Conservation (phyloP, 1,284 basidiomycete species). For the Cutaneotrichosporon mucoides region DNA sequence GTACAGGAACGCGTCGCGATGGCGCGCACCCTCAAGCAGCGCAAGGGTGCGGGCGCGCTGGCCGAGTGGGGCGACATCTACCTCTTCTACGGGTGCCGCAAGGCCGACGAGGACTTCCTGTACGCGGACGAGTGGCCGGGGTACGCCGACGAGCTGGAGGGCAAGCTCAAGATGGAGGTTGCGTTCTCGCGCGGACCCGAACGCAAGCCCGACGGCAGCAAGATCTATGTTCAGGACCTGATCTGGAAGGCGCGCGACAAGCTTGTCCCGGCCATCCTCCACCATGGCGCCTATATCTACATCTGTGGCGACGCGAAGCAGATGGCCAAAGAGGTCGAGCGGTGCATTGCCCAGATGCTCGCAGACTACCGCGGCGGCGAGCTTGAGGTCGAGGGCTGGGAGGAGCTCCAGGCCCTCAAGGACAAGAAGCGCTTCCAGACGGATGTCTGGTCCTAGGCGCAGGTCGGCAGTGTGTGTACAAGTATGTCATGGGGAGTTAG, state of each 20-base stretch:
- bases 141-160: slow-evolving; percentile 78
- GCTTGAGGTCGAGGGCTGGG: slow-evolving; percentile 75
- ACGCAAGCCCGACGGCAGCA: slow-evolving; percentile 72
- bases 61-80: slow-evolving; percentile 91
- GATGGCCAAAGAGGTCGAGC: slow-evolving; percentile 94
- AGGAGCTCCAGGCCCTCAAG: slow-evolving; percentile 88
- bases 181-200: slow-evolving; percentile 84
- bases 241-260: slow-evolving; percentile 75
- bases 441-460: slow-evolving; percentile 39
- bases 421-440: slow-evolving; percentile 58
- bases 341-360: slow-evolving; percentile 73
- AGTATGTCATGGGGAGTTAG: too few species aligned
- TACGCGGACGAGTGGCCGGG: slow-evolving; percentile 93
- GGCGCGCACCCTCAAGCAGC: slow-evolving; percentile 86
- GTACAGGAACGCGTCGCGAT: slow-evolving; percentile 95
- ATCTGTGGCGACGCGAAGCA: slow-evolving; percentile 95
- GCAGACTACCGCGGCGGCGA: slow-evolving; percentile 92
- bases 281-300: slow-evolving; percentile 89
- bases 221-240: slow-evolving; percentile 96
- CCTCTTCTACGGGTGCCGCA: slow-evolving; percentile 93
- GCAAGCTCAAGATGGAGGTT: slow-evolving; percentile 81
- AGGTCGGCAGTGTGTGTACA: neutral
- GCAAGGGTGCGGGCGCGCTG: slow-evolving; percentile 81
- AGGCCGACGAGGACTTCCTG: slow-evolving; percentile 80
- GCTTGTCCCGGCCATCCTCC: slow-evolving; percentile 80